Evolutionary conservation across 805 yeast genomes (phyloP).

Genomic region (Candida ulmi): DNA sequence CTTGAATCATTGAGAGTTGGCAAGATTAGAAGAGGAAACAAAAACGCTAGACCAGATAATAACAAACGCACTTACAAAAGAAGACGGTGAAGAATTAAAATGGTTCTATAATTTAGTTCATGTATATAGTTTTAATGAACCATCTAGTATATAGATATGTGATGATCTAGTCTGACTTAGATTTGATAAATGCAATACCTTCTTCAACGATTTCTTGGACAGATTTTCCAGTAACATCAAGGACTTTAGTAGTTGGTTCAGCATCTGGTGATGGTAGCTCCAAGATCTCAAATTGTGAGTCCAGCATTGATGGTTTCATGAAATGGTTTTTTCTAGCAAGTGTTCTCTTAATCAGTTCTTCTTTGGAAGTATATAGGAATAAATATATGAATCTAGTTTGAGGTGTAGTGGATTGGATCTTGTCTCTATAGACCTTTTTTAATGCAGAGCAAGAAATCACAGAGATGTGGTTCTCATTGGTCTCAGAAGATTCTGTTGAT

Average conservation of each 20-base stretch:
- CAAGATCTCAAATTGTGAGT: conserved; percentile 69
- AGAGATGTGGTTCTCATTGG: conserved; percentile 23
- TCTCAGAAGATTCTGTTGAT: conserved; percentile 34
- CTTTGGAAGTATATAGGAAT: conserved; percentile 60
- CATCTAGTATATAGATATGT: too few species aligned
- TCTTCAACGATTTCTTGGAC: conserved; percentile 10
- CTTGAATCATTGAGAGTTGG: conserved; percentile 14
- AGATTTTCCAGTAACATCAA: conserved; percentile 25
- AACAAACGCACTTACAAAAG: neutral
- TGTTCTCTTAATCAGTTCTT: conserved; percentile 58
- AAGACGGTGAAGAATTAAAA: neutral
- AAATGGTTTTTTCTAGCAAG: conserved; percentile 65
- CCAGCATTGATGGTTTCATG: conserved; percentile 84
- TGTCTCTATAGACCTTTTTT: conserved; percentile 67
- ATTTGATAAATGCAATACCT: conserved; percentile 9
- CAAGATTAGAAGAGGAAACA: neutral
- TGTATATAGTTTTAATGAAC: too few species aligned
- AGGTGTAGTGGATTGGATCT: conserved; percentile 34
- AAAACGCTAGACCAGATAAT: neutral
- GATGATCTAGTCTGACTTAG: neutral
- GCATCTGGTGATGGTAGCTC: conserved; percentile 59
- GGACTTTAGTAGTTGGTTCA: conserved; percentile 24
- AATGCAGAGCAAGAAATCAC: conserved; percentile 84
- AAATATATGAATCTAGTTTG: conserved; percentile 48
- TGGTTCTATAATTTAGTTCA: too few species aligned